These are phyloP conservation scores for Sicyos baderoa DNA, from an alignment of 306 rosid species.

Conservation along the genomic window DNA sequence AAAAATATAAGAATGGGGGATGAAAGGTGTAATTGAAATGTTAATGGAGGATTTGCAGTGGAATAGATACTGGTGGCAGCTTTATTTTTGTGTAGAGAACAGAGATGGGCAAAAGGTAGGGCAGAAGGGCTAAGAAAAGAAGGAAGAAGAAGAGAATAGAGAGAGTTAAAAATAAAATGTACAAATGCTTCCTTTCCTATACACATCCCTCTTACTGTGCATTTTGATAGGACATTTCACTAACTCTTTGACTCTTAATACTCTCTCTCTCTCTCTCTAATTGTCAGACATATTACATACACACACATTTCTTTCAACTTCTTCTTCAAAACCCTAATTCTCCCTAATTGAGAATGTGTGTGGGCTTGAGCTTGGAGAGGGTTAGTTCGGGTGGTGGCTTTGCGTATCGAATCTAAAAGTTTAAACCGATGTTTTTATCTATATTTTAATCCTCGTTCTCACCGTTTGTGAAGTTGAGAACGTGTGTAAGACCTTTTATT, in stretches of 20 bases:
- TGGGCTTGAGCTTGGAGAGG: neutral
- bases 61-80: conserved; percentile 22
- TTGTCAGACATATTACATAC: neutral
- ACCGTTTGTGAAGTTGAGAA: too few relatives aligned
- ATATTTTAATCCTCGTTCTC: too few relatives aligned
- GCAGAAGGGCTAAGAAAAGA: neutral
- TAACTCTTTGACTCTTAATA: conserved; percentile 19
- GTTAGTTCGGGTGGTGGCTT: neutral
- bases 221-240: conserved; percentile 20
- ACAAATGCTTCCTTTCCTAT: conserved; percentile 10
- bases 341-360: neutral
- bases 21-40: neutral
- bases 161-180: neutral
- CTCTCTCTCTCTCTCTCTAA: neutral
- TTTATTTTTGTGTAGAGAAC: conserved; percentile 12
- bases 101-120: conserved; percentile 18
- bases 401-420: too few relatives aligned
- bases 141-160: neutral
- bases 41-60: conserved; percentile 17
- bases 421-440: too few relatives aligned
- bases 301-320: neutral
- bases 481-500: too few relatives aligned
- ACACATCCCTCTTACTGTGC: conserved; percentile 16
- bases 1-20: neutral
- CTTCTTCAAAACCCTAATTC: neutral